Evolutionary conservation across 805 yeast species (phyloP).

Genomic region (Pichia phayaonensis): DNA sequence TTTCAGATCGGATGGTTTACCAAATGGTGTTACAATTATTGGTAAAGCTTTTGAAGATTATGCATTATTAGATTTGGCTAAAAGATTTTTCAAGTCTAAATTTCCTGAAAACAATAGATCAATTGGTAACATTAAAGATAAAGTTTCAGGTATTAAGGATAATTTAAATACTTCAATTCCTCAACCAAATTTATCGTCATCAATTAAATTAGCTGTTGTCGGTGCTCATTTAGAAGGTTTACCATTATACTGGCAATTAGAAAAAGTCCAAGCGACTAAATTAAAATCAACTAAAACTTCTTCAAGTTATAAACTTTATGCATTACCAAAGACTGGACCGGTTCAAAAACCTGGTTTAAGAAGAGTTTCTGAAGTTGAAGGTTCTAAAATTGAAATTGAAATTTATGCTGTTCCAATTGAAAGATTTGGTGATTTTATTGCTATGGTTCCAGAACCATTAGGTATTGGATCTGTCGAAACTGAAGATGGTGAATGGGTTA

Average conservation of each 20-base stretch:
- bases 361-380: slow-evolving; percentile 45
- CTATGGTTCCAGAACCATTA: slow-evolving; percentile 88
- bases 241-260: slow-evolving; percentile 90
- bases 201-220: slow-evolving; percentile 79
- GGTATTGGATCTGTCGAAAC: slow-evolving; percentile 93
- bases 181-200: slow-evolving; percentile 31
- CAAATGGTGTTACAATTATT: slow-evolving; percentile 82
- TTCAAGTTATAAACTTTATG: slow-evolving; percentile 64
- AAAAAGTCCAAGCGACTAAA: slow-evolving; percentile 71
- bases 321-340: slow-evolving; percentile 76
- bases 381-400: slow-evolving; percentile 65
- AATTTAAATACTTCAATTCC: slow-evolving; percentile 41
- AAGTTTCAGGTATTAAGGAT: slow-evolving; percentile 30
- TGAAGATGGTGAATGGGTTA: slow-evolving; percentile 72
- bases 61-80: slow-evolving; percentile 80
- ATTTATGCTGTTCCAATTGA: slow-evolving; percentile 76
- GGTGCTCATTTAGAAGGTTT: slow-evolving; percentile 91
- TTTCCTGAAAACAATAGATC: slow-evolving; percentile 41
- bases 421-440: slow-evolving; percentile 72
- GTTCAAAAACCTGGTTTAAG: slow-evolving; percentile 85
- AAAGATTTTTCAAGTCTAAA: slow-evolving; percentile 49
- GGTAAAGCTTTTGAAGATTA: slow-evolving; percentile 80
- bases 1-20: slow-evolving; percentile 79
- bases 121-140: slow-evolving; percentile 38
- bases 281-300: slow-evolving; percentile 63